Base-by-base conservation (phyloP, 768 basidiomycete species). In the Galerina marginata region DNA sequence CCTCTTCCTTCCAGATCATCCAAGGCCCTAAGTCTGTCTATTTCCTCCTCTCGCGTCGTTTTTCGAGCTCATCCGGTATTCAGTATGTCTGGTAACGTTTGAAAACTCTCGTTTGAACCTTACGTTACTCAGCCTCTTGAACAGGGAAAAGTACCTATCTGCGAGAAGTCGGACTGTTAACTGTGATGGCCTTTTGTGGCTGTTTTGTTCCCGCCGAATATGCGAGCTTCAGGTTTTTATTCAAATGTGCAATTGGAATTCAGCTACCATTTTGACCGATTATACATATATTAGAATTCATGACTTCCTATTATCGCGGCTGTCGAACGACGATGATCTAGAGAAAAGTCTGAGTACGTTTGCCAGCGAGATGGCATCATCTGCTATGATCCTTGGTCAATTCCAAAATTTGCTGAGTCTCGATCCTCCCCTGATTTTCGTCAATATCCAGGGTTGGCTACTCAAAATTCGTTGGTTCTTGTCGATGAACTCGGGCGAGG, bases 401-500 rank as follows among this genome's bases (percentile, higher is more conserved):
- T 33, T 29, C 11, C 14, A 42, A 38, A 26, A 11, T 9, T 12
- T 48, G 7, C 23, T 3, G 1, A 23, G n/a, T 44, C 9, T 20
- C 3, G 36, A 26, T 37, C 26, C 26, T 12, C 25, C 38, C 36
- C 6, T 14, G 15, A 33, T 14, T 11, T n/a, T 49, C 61, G 38
- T 42, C 12, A 55, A 48, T 23, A 36, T 51, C 14, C 62, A 89
- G 92, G 92, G 0, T 78, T 96, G 12, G 87, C 91, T 6, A 85
- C 88, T 2, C 74, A 83, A 0, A 83, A 82, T 39, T 86, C 89
- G 0, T 77, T 98, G n/a, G 81, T 97, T 3, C 73, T 98, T 9
- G 84, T 99, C 12, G 97, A 99, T 70, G 97, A 99, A 72, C 81
- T 99, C 6, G 96, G 96, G 0, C 83, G 95, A 36, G 96, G 96